Base-by-base conservation (phyloP, 2,329 filamentous ascomycete genomes). In the Curvularia verruculosa region DNA sequence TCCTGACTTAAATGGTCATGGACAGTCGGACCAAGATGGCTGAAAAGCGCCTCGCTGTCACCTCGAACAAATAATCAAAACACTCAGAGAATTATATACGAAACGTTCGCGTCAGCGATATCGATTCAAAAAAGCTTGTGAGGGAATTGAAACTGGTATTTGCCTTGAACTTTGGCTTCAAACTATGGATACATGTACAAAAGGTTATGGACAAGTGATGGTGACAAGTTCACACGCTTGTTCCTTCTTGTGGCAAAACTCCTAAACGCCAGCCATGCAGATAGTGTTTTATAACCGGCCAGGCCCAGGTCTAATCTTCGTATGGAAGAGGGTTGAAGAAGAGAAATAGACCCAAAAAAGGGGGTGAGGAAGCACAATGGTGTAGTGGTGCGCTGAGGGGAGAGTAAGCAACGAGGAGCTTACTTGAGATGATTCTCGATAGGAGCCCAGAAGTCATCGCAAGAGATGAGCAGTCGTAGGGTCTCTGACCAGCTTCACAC, bases 211-310 rank as follows among this genome's bases (percentile, higher is more conserved):
- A 36, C 15, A 36, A 36, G 15, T 12, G 18, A 43, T 3, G 6
- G 24, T 43, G 23, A 43, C 2, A n/a, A 7, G 6, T 26, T 18
- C 40, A 43, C 24, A 43, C 15, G 21, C 24, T 43, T 23, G n/a
- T 9, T 18, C 24, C 40, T 43, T 5, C 40, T 43, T n/a, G 23
- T 5, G 13, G 15, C 15, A 26, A 41, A 43, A 43, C 40, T 26
- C 40, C 40, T n/a, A 26, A 46, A 46, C 43, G 43, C 43, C 43
- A 46, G 28, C 26, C 28, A 46, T 46, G 43, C 43, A 31, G 3
- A 29, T 18, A 43, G 28, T 21, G 26, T 6, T 46, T 34, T 29
- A 4, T 1, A 29, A 12, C 18, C 43, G 18, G 12, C 21, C 40
- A 7, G 12, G 4, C 15, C n/a, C 7, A 5, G n/a, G 26, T 29